Conservation (phyloP, 2,329 filamentous ascomycete species). For the Pseudogymnoascus sp. region DNA sequence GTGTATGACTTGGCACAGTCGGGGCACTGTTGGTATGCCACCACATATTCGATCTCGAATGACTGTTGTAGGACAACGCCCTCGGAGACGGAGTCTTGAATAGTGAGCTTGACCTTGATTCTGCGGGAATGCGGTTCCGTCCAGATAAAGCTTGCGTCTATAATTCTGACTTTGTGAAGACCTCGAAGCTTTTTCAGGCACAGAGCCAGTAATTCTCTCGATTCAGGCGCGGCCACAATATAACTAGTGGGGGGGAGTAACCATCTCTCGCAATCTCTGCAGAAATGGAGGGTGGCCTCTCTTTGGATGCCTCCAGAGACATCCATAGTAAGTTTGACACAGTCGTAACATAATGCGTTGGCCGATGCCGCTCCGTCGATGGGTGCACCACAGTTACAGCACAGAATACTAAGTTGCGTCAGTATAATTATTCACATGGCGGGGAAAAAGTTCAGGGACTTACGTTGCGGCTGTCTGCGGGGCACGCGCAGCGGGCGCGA, state of each 20-base stretch:
- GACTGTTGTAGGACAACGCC: constrained; percentile 74
- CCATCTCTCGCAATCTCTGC: constrained; percentile 92
- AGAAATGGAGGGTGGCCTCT: constrained; percentile 84
- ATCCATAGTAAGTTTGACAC: constrained; percentile 88
- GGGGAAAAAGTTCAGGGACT: constrained; percentile 20
- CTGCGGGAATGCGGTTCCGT: constrained; percentile 92
- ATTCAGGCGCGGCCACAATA: constrained; percentile 78
- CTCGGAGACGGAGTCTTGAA: constrained; percentile 62
- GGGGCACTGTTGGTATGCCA: constrained; percentile 86
- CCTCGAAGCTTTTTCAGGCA: constrained; percentile 84
- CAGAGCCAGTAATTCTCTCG: constrained; percentile 82
- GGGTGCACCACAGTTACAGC: constrained; percentile 92
- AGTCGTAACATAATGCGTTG: constrained; percentile 90
- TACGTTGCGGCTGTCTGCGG: constrained; percentile 43
- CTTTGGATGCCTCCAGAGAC: constrained; percentile 86
- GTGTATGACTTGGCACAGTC: constrained; percentile 96
- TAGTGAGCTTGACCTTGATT: constrained; percentile 90
- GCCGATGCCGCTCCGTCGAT: constrained; percentile 85
- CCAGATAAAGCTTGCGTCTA: constrained; percentile 96
- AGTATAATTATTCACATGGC: constrained; percentile 15
- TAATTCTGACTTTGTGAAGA: constrained; percentile 81
- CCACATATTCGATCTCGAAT: constrained; percentile 89
- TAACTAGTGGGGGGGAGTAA: constrained; percentile 77
- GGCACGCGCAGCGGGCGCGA: constrained; percentile 30
- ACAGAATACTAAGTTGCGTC: constrained; percentile 62